Percentiles rank a stretch among this genome's conserved stretches.
phyloP scores from a whole-genome alignment of 129 eudicot genomes.

The Tagetes erecta region DNA sequence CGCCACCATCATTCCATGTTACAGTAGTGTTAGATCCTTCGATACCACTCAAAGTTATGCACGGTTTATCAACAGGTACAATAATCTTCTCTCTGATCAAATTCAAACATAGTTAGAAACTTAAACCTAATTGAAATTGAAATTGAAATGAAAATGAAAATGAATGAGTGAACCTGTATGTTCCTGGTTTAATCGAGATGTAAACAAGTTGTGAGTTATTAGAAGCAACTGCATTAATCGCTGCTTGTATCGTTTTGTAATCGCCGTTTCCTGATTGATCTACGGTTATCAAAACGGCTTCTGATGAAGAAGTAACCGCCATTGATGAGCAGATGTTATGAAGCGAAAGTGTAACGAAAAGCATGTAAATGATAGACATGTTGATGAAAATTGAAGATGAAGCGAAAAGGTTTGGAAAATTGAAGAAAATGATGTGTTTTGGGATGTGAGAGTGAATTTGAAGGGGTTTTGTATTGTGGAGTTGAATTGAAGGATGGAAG shows the following conservation, averaged over 20 bases:
- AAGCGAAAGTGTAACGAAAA: constrained; percentile 12
- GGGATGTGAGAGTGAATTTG: not conserved
- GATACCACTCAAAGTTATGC: constrained; percentile 74
- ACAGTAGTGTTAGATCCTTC: constrained; percentile 56
- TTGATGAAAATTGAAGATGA: not conserved
- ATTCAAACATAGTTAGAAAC: not conserved
- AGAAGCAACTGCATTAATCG: constrained; percentile 63
- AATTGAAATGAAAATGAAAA: not conserved
- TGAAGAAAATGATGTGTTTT: constrained; percentile 3
- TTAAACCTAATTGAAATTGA: not conserved
- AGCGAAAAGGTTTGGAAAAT: constrained; percentile 6
- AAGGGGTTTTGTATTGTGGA: not conserved
- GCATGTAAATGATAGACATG: constrained; percentile 24
- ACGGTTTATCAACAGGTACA: constrained; percentile 70
- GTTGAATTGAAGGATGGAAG: not conserved
- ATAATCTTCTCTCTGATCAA: constrained; percentile 63
- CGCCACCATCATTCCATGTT: constrained; percentile 66
- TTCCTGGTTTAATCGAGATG: constrained; percentile 82
- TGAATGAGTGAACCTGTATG: constrained; percentile 49
- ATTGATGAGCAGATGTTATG: constrained; percentile 10
- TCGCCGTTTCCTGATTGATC: constrained; percentile 80
- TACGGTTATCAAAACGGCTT: constrained; percentile 66
- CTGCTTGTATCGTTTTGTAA: constrained; percentile 56
- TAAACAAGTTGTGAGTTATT: constrained; percentile 54
- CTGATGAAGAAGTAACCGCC: constrained; percentile 33